These are phyloP conservation scores for Chromera velia DNA, from an alignment of 73 alveolate species.

Conservation along the genomic window DNA sequence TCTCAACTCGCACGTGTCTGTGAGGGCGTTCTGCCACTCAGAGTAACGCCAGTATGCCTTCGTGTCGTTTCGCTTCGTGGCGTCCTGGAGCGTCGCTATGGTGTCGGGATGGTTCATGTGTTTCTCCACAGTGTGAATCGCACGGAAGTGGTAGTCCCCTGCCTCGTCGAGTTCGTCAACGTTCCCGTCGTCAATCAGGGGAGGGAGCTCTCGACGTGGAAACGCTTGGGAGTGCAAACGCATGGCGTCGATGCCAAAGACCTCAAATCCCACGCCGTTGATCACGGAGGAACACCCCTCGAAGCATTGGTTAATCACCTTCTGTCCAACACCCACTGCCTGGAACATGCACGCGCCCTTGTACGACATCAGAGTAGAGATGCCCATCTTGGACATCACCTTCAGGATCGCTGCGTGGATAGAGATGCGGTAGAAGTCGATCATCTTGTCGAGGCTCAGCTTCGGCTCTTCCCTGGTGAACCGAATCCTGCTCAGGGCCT, in stretches of 20 bases:
- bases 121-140: slow-evolving; percentile 32
- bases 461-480: background rate
- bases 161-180: slow-evolving; percentile 6
- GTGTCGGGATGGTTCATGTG: slow-evolving; percentile 44
- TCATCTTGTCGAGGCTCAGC: background rate
- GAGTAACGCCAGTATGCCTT: background rate
- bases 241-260: background rate
- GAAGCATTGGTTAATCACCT: slow-evolving; percentile 38
- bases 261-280: background rate
- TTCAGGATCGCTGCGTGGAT: slow-evolving; percentile 1
- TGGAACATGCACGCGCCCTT: slow-evolving; percentile 25
- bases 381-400: slow-evolving; percentile 48
- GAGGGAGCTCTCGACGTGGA: background rate
- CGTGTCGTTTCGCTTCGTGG: background rate
- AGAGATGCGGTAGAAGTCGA: background rate
- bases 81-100: slow-evolving; percentile 25
- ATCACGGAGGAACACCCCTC: slow-evolving; percentile 13
- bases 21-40: background rate
- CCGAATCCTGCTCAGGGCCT: background rate
- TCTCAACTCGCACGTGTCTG: background rate
- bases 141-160: slow-evolving; percentile 46
- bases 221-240: background rate
- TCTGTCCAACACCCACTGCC: slow-evolving; percentile 29
- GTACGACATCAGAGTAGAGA: slow-evolving; percentile 30
- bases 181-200: background rate